Conservation (phyloP, 108 stramenopile species). For the Mediolabrus comicus region DNA sequence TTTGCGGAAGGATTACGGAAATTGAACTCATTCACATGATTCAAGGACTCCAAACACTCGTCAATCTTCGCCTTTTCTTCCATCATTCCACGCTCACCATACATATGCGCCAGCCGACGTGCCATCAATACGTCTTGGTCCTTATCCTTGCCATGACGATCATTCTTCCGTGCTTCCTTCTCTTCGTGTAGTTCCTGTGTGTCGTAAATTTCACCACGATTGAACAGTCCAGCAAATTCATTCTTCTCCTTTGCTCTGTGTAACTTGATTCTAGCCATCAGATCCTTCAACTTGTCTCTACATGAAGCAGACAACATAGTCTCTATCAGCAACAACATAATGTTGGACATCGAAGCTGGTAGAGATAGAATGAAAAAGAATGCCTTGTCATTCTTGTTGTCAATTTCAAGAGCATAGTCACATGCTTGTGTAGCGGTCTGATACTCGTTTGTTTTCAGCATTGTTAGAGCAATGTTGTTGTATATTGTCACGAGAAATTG, state of each 20-base stretch:
- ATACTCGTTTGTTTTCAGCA: slow-evolving; percentile 20
- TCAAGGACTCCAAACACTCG: slow-evolving; percentile 6
- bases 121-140: slow-evolving; percentile 18
- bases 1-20: slow-evolving; percentile 39
- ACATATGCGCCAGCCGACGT: slow-evolving; percentile 11
- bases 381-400: slow-evolving; percentile 34
- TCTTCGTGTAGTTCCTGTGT: slow-evolving; percentile 17
- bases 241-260: slow-evolving; percentile 32
- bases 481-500: slow-evolving; percentile 30
- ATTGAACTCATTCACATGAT: slow-evolving; percentile 1
- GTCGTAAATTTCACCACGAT: slow-evolving; percentile 40
- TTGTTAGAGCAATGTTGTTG: slow-evolving; percentile 41
- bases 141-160: neutral
- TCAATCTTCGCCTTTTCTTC: slow-evolving; percentile 20
- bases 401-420: slow-evolving; percentile 34
- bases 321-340: too few relatives aligned
- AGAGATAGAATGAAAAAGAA: slow-evolving; percentile 34
- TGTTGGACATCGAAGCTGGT: too few relatives aligned
- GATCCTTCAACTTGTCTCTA: too few relatives aligned
- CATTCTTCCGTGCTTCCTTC: slow-evolving; percentile 4
- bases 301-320: too few relatives aligned
- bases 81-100: slow-evolving; percentile 33
- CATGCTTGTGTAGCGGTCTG: slow-evolving; percentile 34
- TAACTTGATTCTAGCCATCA: slow-evolving; percentile 11
- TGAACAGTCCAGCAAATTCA: slow-evolving; percentile 39